phyloP scores from a whole-genome alignment of 1,284 basidiomycete genomes.

The Rhodotorula mucilaginosa region DNA sequence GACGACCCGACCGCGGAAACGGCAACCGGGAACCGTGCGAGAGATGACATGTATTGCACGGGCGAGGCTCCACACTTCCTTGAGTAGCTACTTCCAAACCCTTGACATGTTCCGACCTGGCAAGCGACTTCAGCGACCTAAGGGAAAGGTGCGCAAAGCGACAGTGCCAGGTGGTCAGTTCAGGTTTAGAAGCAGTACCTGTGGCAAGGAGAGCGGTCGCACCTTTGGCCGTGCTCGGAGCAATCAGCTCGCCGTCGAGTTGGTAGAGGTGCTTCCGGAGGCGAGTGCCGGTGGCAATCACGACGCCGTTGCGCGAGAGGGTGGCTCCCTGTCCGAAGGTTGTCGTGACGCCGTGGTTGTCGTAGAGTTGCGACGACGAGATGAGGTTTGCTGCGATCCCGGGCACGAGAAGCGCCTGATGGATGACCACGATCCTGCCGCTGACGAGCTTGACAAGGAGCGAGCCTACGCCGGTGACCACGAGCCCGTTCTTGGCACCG shows the following conservation, averaged over 20 bases:
- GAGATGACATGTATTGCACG: no score
- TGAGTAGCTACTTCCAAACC: no score
- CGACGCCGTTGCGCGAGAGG: background rate
- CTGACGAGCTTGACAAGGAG: background rate
- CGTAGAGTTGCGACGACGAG: background rate
- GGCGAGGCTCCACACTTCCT: no score
- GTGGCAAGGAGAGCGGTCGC: background rate
- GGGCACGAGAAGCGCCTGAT: background rate
- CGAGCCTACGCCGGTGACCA: conserved; percentile 2
- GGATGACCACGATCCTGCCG: background rate
- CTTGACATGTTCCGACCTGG: no score
- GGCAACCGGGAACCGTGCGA: no score
- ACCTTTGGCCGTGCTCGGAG: background rate
- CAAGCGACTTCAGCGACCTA: no score
- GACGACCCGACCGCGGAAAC: no score
- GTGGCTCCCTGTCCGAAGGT: background rate
- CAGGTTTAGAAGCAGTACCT: no score
- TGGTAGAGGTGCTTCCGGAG: conserved; percentile 4
- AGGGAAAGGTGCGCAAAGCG: no score
- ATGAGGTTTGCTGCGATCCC: background rate
- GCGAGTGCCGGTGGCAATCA: conserved; percentile 2
- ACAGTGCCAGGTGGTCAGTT: no score
- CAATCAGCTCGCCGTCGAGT: background rate
- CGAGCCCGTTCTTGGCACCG: background rate
- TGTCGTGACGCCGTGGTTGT: background rate